phyloP scores from a whole-genome alignment of 176 grass and related monocot genomes.

The Aegilops umbellulata region DNA sequence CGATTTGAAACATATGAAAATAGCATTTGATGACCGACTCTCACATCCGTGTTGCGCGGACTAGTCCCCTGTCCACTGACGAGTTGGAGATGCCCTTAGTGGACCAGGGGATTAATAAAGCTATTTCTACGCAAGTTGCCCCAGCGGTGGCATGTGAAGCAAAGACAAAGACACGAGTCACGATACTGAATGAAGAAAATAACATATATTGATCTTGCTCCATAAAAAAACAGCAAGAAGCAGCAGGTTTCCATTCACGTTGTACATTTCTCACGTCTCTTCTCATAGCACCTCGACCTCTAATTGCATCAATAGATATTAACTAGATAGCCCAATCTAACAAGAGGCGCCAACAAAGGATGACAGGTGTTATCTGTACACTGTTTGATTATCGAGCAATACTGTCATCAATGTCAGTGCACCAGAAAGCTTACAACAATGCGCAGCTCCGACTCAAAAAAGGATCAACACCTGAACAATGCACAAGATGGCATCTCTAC shows the following conservation, averaged over 20 bases:
- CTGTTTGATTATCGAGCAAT: slow-evolving; percentile 14
- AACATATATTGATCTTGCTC: too few relatives aligned
- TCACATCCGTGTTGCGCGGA: too few relatives aligned
- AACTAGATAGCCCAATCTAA: slow-evolving; percentile 29
- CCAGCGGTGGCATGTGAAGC: too few relatives aligned
- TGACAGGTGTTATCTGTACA: slow-evolving; percentile 17
- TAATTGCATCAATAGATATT: not conserved
- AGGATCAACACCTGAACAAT: slow-evolving; percentile 13
- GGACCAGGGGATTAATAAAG: too few relatives aligned
- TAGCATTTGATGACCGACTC: too few relatives aligned
- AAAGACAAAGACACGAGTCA: too few relatives aligned
- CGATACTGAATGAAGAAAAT: not conserved
- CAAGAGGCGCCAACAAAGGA: slow-evolving; percentile 17
- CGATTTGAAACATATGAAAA: too few relatives aligned
- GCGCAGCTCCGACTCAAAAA: not conserved
- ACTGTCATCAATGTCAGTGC: not conserved
- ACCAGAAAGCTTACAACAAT: slow-evolving; percentile 3
- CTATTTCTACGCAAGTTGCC: too few relatives aligned
- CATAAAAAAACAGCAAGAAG: not conserved
- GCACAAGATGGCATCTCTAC: slow-evolving; percentile 5
- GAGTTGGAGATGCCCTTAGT: too few relatives aligned
- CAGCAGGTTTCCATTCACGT: not conserved
- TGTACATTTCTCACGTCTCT: slow-evolving; percentile 22
- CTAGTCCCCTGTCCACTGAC: too few relatives aligned
- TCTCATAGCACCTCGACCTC: slow-evolving; percentile 1